These are phyloP conservation scores for Annulohypoxylon stygium DNA, from an alignment of 495 filamentous ascomycete genomes.

Conservation along the genomic window DNA sequence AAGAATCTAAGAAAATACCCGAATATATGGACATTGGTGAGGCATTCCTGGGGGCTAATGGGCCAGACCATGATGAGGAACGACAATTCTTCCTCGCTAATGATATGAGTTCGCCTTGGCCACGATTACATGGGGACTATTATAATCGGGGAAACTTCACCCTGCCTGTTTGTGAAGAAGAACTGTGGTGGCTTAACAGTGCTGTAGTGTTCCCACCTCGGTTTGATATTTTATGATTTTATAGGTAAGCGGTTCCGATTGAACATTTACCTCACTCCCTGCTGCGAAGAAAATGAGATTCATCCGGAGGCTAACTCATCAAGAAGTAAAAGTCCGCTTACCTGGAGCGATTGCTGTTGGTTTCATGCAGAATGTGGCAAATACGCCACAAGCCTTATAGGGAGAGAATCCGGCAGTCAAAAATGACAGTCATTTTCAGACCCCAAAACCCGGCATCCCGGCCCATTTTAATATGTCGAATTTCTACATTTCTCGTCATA, in stretches of 20 bases:
- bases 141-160: background rate
- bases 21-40: conserved; percentile 14
- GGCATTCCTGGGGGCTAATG: conserved; percentile 16
- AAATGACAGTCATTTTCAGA: background rate
- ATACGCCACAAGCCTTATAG: background rate
- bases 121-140: background rate
- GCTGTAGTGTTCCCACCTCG: conserved; percentile 16
- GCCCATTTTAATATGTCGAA: background rate
- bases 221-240: conserved; percentile 6
- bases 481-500: background rate
- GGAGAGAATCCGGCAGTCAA: background rate
- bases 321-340: background rate
- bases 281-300: background rate
- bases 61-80: background rate
- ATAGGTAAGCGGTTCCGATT: background rate
- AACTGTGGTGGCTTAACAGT: conserved; percentile 17
- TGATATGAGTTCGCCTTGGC: too few relatives aligned
- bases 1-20: background rate
- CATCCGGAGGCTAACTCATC: background rate
- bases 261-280: background rate
- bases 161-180: background rate
- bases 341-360: background rate
- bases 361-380: background rate
- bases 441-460: background rate
- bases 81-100: background rate